These are phyloP conservation scores for Barnettozyma sucrosica DNA, from an alignment of 805 yeast species.

Conservation along the genomic window DNA sequence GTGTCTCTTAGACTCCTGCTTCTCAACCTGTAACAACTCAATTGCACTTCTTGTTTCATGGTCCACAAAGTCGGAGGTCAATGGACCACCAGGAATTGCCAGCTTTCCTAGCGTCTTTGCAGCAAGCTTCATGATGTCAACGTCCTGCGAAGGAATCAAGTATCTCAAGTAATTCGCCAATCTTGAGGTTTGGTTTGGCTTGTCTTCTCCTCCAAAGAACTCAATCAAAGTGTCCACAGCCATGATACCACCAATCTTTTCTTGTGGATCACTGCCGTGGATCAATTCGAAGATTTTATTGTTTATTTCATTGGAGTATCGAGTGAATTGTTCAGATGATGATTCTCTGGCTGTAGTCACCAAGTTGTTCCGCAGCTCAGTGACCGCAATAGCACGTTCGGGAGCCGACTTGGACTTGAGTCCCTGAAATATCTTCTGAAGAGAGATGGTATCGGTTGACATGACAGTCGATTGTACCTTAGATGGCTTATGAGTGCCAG, in stretches of 20 bases:
- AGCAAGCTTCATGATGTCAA: slow-evolving; percentile 80
- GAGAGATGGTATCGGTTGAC: slow-evolving; percentile 24
- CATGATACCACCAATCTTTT: slow-evolving; percentile 82
- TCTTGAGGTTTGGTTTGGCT: slow-evolving; percentile 83
- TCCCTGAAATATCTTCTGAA: slow-evolving; percentile 32
- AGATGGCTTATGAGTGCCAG: not conserved
- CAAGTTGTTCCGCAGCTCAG: slow-evolving; percentile 63
- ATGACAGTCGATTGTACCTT: not conserved
- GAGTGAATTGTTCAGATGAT: slow-evolving; percentile 72
- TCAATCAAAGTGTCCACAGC: slow-evolving; percentile 87
- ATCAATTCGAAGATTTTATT: slow-evolving; percentile 81
- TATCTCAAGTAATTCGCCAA: slow-evolving; percentile 84
- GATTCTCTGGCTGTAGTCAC: slow-evolving; percentile 73
- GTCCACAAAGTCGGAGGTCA: slow-evolving; percentile 90
- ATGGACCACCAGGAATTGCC: slow-evolving; percentile 83
- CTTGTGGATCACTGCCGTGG: slow-evolving; percentile 64
- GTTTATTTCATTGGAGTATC: slow-evolving; percentile 81
- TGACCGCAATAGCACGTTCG: slow-evolving; percentile 48
- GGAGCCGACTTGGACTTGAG: slow-evolving; percentile 31
- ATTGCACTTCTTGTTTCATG: slow-evolving; percentile 83
- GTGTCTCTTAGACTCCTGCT: slow-evolving; percentile 80
- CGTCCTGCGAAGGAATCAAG: slow-evolving; percentile 74
- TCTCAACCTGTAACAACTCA: slow-evolving; percentile 88
- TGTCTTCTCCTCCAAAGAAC: slow-evolving; percentile 78
- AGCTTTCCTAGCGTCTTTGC: slow-evolving; percentile 82